phyloP scores from a whole-genome alignment of 768 basidiomycete species.

The Gloeopeniophorella convolvens region DNA sequence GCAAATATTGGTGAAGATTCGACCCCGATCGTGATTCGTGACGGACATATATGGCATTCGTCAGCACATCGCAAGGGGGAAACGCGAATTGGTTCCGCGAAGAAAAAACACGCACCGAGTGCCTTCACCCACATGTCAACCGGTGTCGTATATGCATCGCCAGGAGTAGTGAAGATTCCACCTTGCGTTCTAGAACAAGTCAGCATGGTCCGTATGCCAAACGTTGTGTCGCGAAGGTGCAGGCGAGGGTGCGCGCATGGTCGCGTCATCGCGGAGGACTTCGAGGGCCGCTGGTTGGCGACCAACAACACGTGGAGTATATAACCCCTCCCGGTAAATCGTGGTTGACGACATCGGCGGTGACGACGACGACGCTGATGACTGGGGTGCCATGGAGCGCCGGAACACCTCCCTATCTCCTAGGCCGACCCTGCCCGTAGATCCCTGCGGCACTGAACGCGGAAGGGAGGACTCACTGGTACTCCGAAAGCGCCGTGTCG shows the following conservation, averaged over 20 bases:
- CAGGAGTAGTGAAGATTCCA: constrained; percentile 80
- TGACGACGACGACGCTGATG: neutral
- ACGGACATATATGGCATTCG: constrained; percentile 59
- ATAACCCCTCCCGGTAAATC: constrained; percentile 1
- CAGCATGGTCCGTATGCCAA: neutral
- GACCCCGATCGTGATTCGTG: constrained; percentile 14
- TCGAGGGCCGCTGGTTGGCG: constrained; percentile 5
- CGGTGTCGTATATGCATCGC: constrained; percentile 82
- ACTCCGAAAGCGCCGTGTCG: constrained; percentile 71
- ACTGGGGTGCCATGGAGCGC: no score
- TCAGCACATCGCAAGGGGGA: no score
- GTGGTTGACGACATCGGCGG: neutral
- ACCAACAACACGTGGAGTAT: neutral
- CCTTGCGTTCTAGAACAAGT: constrained; percentile 60
- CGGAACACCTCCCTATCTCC: no score
- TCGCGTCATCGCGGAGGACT: neutral
- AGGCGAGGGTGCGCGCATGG: neutral
- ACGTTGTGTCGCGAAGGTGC: neutral
- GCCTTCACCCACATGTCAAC: constrained; percentile 90
- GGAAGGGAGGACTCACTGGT: constrained; percentile 52
- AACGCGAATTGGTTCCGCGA: constrained; percentile 15
- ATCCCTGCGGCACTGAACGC: no score
- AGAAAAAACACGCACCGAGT: constrained; percentile 52
- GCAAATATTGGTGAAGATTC: neutral
- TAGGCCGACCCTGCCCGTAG: no score